Conservation (phyloP, 2,329 filamentous ascomycete species). For the Aspergillus versicolor region DNA sequence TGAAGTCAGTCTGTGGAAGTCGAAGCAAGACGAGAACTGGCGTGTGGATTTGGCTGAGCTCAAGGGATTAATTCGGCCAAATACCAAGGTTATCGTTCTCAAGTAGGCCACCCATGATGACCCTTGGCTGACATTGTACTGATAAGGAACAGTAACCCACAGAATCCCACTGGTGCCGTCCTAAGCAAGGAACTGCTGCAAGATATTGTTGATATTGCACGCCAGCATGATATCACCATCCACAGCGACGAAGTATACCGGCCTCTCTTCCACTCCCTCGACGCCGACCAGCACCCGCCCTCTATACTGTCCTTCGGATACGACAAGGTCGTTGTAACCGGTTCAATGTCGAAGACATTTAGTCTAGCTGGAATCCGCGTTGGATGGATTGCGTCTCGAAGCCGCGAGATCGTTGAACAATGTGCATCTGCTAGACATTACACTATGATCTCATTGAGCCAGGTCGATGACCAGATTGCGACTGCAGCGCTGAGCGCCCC, state of each 20-base stretch:
- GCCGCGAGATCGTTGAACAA: conserved; percentile 59
- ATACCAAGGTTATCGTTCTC: conserved; percentile 60
- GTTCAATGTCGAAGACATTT: conserved; percentile 87
- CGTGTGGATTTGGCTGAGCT: conserved; percentile 67
- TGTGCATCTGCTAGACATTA: conserved; percentile 71
- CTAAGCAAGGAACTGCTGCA: conserved; percentile 61
- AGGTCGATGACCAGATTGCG: conserved; percentile 76
- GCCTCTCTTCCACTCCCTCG: conserved; percentile 73
- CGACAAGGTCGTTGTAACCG: conserved; percentile 67
- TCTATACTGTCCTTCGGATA: conserved; percentile 73
- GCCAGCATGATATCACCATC: conserved; percentile 61
- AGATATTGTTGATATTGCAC: conserved; percentile 62
- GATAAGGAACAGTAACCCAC: conserved; percentile 57
- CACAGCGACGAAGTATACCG: conserved; percentile 79
- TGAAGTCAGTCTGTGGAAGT: conserved; percentile 73
- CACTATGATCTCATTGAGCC: conserved; percentile 80
- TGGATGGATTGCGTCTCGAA: conserved; percentile 76
- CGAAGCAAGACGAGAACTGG: conserved; percentile 64
- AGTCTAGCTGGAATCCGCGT: conserved; percentile 76
- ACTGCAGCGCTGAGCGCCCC: conserved; percentile 67
- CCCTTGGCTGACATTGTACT: no score
- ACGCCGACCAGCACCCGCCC: conserved; percentile 58
- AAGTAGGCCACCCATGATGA: conserved; percentile 54
- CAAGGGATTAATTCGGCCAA: conserved; percentile 56
- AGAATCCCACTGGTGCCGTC: conserved; percentile 75